Conservation (phyloP, 164 flowering plant species). For the Amborella trichopoda region DNA sequence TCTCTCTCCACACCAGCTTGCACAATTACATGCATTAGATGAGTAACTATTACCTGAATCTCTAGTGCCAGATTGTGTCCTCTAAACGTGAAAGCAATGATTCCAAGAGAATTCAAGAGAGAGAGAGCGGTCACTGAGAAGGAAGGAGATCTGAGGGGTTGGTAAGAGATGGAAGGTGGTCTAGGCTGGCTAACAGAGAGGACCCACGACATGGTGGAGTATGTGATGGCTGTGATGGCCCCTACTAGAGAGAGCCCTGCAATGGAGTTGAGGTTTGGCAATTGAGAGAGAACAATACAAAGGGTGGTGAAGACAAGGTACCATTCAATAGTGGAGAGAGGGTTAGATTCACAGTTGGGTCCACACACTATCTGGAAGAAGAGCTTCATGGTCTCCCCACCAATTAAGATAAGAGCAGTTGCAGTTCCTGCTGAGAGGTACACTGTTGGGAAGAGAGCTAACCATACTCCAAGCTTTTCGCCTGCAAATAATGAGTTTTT, state of each 20-base stretch:
- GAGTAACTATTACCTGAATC: constrained; percentile 64
- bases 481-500: constrained; percentile 29
- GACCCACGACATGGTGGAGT: constrained; percentile 96
- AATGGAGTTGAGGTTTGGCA: constrained; percentile 95
- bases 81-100: constrained; percentile 85
- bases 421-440: constrained; percentile 96
- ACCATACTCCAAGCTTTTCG: constrained; percentile 87
- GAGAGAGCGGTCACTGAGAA: constrained; percentile 51
- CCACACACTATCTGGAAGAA: constrained; percentile 97
- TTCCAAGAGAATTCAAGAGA: constrained; percentile 84
- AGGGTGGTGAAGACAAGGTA: constrained; percentile 92
- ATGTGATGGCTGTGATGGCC: constrained; percentile 88
- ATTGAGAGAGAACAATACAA: constrained; percentile 89
- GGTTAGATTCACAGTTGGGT: constrained; percentile 73
- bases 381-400: constrained; percentile 98
- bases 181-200: constrained; percentile 89
- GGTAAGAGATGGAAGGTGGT: constrained; percentile 71
- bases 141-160: constrained; percentile 61
- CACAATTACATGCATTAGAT: too few species aligned
- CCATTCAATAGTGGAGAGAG: constrained; percentile 96
- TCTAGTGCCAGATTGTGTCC: constrained; percentile 95
- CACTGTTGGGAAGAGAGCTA: constrained; percentile 91
- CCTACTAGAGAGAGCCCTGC: constrained; percentile 96
- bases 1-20: too few species aligned
- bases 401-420: constrained; percentile 85